Conservation (phyloP, 1,284 basidiomycete species). For the Ceratobasidium sp. region DNA sequence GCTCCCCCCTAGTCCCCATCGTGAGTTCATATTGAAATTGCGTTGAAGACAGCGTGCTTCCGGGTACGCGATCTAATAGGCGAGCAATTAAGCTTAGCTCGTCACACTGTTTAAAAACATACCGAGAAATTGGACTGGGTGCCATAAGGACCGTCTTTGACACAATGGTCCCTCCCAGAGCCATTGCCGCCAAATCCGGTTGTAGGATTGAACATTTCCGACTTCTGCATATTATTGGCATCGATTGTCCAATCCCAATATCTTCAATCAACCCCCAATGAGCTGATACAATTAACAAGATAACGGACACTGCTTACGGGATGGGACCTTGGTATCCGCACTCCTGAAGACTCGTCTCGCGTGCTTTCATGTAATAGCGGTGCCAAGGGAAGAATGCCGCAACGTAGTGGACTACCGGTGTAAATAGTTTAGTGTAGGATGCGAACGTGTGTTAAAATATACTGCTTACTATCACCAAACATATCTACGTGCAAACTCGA, state of each 20-base stretch:
- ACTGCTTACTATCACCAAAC: conserved; percentile 20
- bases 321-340: conserved; percentile 30
- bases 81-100: neutral
- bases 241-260: conserved; percentile 45
- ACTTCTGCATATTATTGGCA: conserved; percentile 11
- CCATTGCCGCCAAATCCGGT: conserved; percentile 33
- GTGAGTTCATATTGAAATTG: conserved; percentile 11
- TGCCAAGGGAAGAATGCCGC: conserved; percentile 34
- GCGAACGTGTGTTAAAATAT: neutral
- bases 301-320: conserved; percentile 6
- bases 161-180: conserved; percentile 5
- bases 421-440: neutral
- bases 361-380: conserved; percentile 21
- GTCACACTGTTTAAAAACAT: neutral
- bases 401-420: conserved; percentile 36
- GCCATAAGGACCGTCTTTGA: conserved; percentile 36
- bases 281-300: neutral
- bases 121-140: conserved; percentile 33
- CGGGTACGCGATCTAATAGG: conserved; percentile 21
- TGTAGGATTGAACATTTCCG: conserved; percentile 22
- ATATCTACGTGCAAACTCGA: conserved; percentile 40
- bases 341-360: conserved; percentile 10
- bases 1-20: neutral
- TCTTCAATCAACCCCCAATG: neutral
- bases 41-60: conserved; percentile 30